Evolutionary conservation across 805 yeast species (phyloP).

Genomic region (Yamadazyma sp.): DNA sequence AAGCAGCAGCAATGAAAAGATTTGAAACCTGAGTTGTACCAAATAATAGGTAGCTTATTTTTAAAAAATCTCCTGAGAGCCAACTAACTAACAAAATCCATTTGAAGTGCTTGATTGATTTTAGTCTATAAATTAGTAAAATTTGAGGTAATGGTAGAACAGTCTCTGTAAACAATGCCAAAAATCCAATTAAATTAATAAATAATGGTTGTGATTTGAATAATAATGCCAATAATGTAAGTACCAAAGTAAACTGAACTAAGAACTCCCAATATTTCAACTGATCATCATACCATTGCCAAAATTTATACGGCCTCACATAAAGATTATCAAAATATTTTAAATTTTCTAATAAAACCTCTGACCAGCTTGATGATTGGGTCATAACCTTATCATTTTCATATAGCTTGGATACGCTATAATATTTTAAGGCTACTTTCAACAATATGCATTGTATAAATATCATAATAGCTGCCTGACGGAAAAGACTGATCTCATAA

Average conservation of each 20-base stretch:
- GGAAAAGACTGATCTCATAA: constrained; percentile 70
- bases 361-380: constrained; percentile 14
- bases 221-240: constrained; percentile 39
- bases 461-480: constrained; percentile 86
- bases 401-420: constrained; percentile 36
- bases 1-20: constrained; percentile 65
- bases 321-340: constrained; percentile 65
- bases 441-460: constrained; percentile 67
- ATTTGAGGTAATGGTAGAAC: constrained; percentile 76
- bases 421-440: constrained; percentile 56
- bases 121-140: constrained; percentile 60
- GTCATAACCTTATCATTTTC: constrained; percentile 24
- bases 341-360: constrained; percentile 26
- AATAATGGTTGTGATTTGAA: constrained; percentile 35
- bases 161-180: constrained; percentile 70
- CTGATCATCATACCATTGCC: constrained; percentile 77
- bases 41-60: constrained; percentile 68
- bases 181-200: constrained; percentile 53
- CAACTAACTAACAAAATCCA: constrained; percentile 73
- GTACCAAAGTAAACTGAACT: constrained; percentile 38
- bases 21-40: constrained; percentile 70
- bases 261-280: constrained; percentile 62
- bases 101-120: constrained; percentile 76
- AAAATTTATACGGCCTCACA: constrained; percentile 60
- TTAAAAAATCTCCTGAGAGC: constrained; percentile 85